Conservation (phyloP, 2,329 filamentous ascomycete species). For the Pestalotiopsis sp. region DNA sequence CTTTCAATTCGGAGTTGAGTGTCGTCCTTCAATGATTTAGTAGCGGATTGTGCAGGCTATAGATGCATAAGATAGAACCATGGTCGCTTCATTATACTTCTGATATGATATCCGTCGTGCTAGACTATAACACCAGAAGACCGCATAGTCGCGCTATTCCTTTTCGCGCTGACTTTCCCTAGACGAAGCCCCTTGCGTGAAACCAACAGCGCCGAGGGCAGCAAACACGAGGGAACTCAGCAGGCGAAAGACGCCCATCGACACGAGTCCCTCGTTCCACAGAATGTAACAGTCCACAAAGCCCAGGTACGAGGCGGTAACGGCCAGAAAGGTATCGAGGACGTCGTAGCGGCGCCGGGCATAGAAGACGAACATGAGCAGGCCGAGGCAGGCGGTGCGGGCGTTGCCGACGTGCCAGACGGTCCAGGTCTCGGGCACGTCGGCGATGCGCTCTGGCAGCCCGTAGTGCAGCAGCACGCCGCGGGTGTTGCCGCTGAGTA, state of each 20-base stretch:
- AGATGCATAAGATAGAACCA: background rate
- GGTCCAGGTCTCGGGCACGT: slow-evolving; percentile 21
- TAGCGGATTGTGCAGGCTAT: background rate
- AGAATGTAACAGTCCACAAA: slow-evolving; percentile 19
- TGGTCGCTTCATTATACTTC: no score
- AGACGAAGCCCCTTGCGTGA: background rate
- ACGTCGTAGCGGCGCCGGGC: slow-evolving; percentile 21
- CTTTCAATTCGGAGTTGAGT: background rate
- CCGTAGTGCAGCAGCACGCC: slow-evolving; percentile 21
- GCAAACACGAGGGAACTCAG: slow-evolving; percentile 19
- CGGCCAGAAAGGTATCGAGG: slow-evolving; percentile 20
- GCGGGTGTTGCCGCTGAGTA: slow-evolving; percentile 19
- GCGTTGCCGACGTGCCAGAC: slow-evolving; percentile 21
- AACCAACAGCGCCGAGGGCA: slow-evolving; percentile 13
- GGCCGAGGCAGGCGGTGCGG: slow-evolving; percentile 21
- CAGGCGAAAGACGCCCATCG: slow-evolving; percentile 19
- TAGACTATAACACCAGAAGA: no score
- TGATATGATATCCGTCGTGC: no score
- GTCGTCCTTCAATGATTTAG: background rate
- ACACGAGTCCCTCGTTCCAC: slow-evolving; percentile 17
- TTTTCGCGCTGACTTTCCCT: no score
- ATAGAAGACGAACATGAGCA: slow-evolving; percentile 25
- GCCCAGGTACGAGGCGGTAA: slow-evolving; percentile 19
- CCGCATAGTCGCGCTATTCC: no score
- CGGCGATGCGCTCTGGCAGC: slow-evolving; percentile 17